Evolutionary conservation across 805 yeast species (phyloP).

Genomic region (Torulaspora quercuum): DNA sequence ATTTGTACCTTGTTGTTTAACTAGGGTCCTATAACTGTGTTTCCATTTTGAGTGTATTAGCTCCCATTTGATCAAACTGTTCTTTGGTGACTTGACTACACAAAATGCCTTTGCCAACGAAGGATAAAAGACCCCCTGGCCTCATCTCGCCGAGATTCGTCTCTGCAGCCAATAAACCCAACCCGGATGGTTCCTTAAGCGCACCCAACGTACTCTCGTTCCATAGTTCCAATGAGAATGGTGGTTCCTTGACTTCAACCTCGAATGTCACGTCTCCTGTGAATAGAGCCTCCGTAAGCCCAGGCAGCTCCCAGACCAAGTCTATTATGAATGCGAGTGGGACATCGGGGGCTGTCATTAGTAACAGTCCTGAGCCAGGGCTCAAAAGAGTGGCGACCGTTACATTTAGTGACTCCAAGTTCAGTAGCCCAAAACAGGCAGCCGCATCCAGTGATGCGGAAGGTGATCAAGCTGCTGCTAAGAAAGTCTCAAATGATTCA

Average conservation of each 20-base stretch:
- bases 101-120: slow-evolving; percentile 14
- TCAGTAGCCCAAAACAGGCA: slow-evolving; percentile 15
- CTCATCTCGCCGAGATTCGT: slow-evolving; percentile 22
- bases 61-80: too few species aligned
- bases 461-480: slow-evolving; percentile 8
- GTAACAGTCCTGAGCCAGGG: slow-evolving; percentile 35
- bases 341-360: slow-evolving; percentile 35
- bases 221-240: slow-evolving; percentile 3
- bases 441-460: slow-evolving; percentile 10
- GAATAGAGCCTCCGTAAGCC: slow-evolving; percentile 24
- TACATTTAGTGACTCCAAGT: slow-evolving; percentile 31
- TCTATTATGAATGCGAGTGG: slow-evolving; percentile 37
- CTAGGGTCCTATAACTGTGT: too few species aligned
- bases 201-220: slow-evolving; percentile 10
- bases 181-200: slow-evolving; percentile 23
- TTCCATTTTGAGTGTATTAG: too few species aligned
- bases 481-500: slow-evolving; percentile 15
- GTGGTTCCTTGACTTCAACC: slow-evolving; percentile 4
- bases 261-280: slow-evolving; percentile 17
- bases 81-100: not conserved
- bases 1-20: too few species aligned
- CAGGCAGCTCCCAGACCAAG: slow-evolving; percentile 28
- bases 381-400: slow-evolving; percentile 34
- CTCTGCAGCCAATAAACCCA: slow-evolving; percentile 20
- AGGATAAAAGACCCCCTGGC: slow-evolving; percentile 17